phyloP scores from a whole-genome alignment of 1,139 yeast genomes.

The Sugiyamaella japonica region DNA sequence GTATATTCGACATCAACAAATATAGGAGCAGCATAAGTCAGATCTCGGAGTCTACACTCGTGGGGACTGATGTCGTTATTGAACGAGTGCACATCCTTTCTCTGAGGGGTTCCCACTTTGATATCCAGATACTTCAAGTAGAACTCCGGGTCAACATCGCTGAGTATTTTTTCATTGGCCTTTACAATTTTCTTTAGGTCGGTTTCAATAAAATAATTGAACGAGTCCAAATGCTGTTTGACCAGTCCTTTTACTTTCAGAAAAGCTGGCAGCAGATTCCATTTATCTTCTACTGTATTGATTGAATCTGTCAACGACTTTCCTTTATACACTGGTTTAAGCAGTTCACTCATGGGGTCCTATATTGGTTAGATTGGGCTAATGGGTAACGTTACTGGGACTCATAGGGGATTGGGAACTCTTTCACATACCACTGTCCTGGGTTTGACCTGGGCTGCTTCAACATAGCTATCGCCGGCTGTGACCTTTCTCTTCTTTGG shows the following conservation, averaged over 20 bases:
- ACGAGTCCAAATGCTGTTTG: slow-evolving; percentile 95
- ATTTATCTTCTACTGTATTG: slow-evolving; percentile 86
- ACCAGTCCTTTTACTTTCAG: slow-evolving; percentile 93
- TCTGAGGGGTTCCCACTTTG: slow-evolving; percentile 62
- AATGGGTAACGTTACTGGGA: too few relatives aligned
- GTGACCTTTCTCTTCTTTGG: slow-evolving; percentile 11
- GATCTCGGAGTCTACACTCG: slow-evolving; percentile 91
- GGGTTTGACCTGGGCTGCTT: neutral
- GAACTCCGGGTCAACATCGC: slow-evolving; percentile 97
- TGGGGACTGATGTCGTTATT: slow-evolving; percentile 70
- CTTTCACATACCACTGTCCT: neutral
- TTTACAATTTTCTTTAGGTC: slow-evolving; percentile 88
- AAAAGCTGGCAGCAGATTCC: slow-evolving; percentile 95
- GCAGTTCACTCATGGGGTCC: slow-evolving; percentile 59
- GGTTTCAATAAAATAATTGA: slow-evolving; percentile 90
- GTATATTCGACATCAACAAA: slow-evolving; percentile 97
- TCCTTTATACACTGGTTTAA: slow-evolving; percentile 82
- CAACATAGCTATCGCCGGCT: neutral
- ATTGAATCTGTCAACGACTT: slow-evolving; percentile 83
- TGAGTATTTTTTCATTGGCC: slow-evolving; percentile 84
- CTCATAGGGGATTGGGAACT: neutral
- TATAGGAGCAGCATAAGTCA: slow-evolving; percentile 94
- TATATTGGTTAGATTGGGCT: neutral
- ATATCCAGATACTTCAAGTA: slow-evolving; percentile 89
- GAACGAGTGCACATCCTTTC: slow-evolving; percentile 56